Evolutionary conservation across 2,329 filamentous ascomycete species (phyloP).

Genomic region (Phaeophleospora eucalypticola): DNA sequence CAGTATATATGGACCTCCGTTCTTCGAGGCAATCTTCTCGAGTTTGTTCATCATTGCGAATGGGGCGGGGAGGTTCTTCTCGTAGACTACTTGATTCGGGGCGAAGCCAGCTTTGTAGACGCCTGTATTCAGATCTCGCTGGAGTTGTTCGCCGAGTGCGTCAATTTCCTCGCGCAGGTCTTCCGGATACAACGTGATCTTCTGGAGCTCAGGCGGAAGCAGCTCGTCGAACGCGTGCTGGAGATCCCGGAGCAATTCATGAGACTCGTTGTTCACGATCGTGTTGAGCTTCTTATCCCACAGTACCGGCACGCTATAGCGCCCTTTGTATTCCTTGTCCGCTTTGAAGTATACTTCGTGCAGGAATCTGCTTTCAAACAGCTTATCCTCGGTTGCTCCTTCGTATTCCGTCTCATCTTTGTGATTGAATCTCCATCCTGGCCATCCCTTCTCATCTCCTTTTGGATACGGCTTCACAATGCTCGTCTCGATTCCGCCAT

Average conservation of each 20-base stretch:
- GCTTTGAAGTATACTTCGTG: constrained; percentile 61
- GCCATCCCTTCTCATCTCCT: constrained; percentile 59
- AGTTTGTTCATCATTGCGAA: constrained; percentile 59
- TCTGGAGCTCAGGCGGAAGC: constrained; percentile 39
- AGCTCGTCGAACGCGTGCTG: constrained; percentile 54
- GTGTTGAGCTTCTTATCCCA: constrained; percentile 57
- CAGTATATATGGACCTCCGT: constrained; percentile 54
- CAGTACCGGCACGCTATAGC: constrained; percentile 58
- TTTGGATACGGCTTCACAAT: constrained; percentile 65
- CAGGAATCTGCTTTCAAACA: constrained; percentile 56
- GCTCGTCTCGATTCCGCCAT: constrained; percentile 49
- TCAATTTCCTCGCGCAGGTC: constrained; percentile 51
- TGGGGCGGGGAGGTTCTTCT: constrained; percentile 50
- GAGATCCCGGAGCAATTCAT: constrained; percentile 56
- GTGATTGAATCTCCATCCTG: constrained; percentile 56
- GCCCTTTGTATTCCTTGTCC: constrained; percentile 57
- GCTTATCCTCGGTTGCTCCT: constrained; percentile 55
- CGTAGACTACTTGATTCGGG: constrained; percentile 51
- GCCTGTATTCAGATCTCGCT: constrained; percentile 54
- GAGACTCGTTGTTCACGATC: constrained; percentile 59
- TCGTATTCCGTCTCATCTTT: constrained; percentile 45
- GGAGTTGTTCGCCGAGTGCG: constrained; percentile 50
- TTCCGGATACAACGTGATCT: constrained; percentile 52
- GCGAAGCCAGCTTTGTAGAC: constrained; percentile 61
- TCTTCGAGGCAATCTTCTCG: constrained; percentile 45